phyloP scores from a whole-genome alignment of 164 flowering plant species.

The Taxillus chinensis region DNA sequence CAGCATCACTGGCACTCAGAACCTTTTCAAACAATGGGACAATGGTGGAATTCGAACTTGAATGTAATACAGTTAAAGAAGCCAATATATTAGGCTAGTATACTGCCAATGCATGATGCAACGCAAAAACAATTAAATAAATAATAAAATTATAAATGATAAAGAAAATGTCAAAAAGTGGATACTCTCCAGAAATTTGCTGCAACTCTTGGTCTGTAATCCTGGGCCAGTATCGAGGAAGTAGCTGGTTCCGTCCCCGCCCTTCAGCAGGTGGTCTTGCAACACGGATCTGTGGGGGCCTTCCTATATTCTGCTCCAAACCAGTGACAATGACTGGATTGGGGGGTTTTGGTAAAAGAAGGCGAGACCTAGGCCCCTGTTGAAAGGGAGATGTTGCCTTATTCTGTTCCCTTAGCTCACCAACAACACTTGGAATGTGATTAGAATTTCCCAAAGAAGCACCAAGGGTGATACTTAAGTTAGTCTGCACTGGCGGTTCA shows the following conservation, averaged over 20 bases:
- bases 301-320: conserved; percentile 31
- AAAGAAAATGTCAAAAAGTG: conserved; percentile 7
- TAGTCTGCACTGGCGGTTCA: conserved; percentile 38
- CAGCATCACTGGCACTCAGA: conserved; percentile 74
- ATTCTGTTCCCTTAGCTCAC: conserved; percentile 39
- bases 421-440: conserved; percentile 15
- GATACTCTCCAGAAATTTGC: conserved; percentile 68
- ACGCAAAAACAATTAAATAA: background rate
- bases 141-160: background rate
- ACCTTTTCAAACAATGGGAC: conserved; percentile 61
- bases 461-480: conserved; percentile 50
- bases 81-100: background rate
- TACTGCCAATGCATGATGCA: background rate
- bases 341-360: conserved; percentile 58
- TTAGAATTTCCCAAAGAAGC: conserved; percentile 24
- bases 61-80: conserved; percentile 20
- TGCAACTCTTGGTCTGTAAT: conserved; percentile 62
- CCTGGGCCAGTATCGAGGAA: conserved; percentile 67
- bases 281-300: conserved; percentile 36
- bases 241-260: conserved; percentile 43
- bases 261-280: conserved; percentile 62
- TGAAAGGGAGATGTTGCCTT: conserved; percentile 31
- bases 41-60: conserved; percentile 46
- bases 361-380: conserved; percentile 52
- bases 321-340: conserved; percentile 27